These are phyloP conservation scores for Apiospora pterosperma DNA, from an alignment of 2,329 filamentous ascomycete genomes.

Conservation along the genomic window DNA sequence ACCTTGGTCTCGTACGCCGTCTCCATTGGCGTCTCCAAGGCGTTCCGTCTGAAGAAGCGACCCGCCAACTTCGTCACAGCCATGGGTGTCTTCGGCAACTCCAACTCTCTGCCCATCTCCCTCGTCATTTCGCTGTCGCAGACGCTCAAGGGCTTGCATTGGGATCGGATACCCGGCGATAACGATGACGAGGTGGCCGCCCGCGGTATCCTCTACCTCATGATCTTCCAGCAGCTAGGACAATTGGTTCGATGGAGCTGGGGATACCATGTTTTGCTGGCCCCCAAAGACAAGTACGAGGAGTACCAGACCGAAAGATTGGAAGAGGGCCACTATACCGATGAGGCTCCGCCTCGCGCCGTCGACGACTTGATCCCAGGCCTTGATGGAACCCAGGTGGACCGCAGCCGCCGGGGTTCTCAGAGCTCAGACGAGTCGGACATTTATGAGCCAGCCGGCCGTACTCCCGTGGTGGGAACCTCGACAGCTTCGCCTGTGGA, in stretches of 20 bases:
- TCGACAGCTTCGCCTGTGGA: conserved; percentile 48
- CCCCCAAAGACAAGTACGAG: conserved; percentile 71
- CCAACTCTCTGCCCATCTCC: conserved; percentile 95
- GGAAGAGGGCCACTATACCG: conserved; percentile 59
- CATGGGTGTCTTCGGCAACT: conserved; percentile 98
- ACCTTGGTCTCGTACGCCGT: conserved; percentile 82
- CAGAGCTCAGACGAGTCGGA: conserved; percentile 40
- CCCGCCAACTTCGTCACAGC: conserved; percentile 93
- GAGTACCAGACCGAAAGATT: conserved; percentile 55
- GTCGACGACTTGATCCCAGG: conserved; percentile 42
- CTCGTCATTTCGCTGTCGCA: conserved; percentile 91
- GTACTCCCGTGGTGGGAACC: conserved; percentile 49
- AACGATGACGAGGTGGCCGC: conserved; percentile 94
- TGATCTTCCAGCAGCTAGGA: conserved; percentile 97
- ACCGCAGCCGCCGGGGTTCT: conserved; percentile 25
- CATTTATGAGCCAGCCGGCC: conserved; percentile 51
- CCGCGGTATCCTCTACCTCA: conserved; percentile 87
- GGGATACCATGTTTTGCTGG: conserved; percentile 94
- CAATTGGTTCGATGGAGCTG: conserved; percentile 96
- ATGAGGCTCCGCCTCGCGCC: conserved; percentile 34
- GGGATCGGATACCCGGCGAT: conserved; percentile 86
- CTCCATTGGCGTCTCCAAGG: conserved; percentile 65
- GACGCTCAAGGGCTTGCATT: conserved; percentile 87
- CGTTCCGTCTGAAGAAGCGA: conserved; percentile 78
- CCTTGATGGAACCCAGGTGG: conserved; percentile 38